Base-by-base conservation (phyloP, 305 asterid species). In the Fraxinus xanthoxyloides region DNA sequence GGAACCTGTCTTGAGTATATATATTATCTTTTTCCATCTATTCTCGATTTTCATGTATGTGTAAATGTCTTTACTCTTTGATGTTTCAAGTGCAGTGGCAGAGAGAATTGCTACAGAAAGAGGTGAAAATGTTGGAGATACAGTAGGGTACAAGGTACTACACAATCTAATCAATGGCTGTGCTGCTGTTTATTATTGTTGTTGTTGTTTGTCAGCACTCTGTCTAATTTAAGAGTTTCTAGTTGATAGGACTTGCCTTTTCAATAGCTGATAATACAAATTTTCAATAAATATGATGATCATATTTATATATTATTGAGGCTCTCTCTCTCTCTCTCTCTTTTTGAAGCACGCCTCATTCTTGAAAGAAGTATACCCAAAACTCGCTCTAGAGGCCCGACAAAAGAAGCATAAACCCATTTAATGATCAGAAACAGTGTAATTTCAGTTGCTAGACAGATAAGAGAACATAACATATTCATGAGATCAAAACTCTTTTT, bases 91-190 rank as follows among this genome's bases (percentile, higher is more conserved):
- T 88, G 86, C 90, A 96, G 99, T 96, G 89, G 95, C 99, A 83
- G 99, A 94, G 88, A 90, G 99, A 89, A 91, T 96, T 84, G 94
- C 99, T 84, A 78, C 95, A 17, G 99, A 96, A 90, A 92, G 99
- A 90, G 98, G 97, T 70, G 99, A 96, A 92, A 81, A 32, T 79
- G 78, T 94, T 87, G 99, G 99, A 26, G 92, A 92, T 56, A 90
- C 98, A 70, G 94, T 96, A 83, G 99, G 99, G 72, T 96, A 91
- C 92, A 96, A 96, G 98, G 99, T 96, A 91, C 75, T 72, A 7
- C 84, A 48, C 26, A 79, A 65, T 73, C 84, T 19, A 54, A 78
- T 73, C 40, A 7, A 77, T 79, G 36, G 24, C 24, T 23, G 6
- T 72, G 26, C n/a, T 70, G 36, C 67, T 69, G 79, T 24, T 80